These are phyloP conservation scores for Apodospora peruviana DNA, from an alignment of 495 filamentous ascomycete species.

Conservation along the genomic window DNA sequence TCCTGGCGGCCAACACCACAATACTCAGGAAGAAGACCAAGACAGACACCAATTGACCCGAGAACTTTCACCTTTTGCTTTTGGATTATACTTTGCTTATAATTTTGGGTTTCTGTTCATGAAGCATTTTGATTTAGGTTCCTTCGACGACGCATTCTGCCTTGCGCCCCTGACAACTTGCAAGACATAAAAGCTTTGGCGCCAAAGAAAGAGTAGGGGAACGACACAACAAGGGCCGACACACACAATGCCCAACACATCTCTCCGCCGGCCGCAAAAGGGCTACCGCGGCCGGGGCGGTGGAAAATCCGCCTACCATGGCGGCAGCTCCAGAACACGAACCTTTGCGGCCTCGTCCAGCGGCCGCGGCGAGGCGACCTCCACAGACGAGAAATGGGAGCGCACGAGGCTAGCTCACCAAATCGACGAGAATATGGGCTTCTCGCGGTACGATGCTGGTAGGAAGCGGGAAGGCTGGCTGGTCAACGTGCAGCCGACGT, in stretches of 20 bases:
- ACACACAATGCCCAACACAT: conserved; percentile 42
- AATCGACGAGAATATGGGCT: conserved; percentile 94
- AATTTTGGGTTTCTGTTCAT: too few relatives aligned
- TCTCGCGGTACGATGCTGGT: conserved; percentile 85
- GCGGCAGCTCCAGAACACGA: conserved; percentile 39
- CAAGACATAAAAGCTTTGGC: background rate
- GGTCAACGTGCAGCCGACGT: conserved; percentile 87
- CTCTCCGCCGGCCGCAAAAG: conserved; percentile 41
- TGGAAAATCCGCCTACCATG: conserved; percentile 51
- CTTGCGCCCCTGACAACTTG: too few relatives aligned
- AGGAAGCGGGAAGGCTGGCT: conserved; percentile 86
- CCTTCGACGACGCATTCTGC: too few relatives aligned
- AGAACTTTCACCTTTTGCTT: too few relatives aligned
- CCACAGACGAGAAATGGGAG: conserved; percentile 79
- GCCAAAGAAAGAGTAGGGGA: background rate
- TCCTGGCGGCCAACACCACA: background rate
- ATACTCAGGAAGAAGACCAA: background rate
- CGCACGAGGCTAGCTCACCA: conserved; percentile 73
- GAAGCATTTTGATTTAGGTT: background rate
- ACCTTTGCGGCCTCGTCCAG: conserved; percentile 74
- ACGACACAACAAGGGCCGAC: background rate
- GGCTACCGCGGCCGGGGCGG: conserved; percentile 50
- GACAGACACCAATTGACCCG: background rate
- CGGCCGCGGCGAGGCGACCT: conserved; percentile 74
- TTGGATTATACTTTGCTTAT: too few relatives aligned